Base-by-base conservation (phyloP, 345 rosid genomes). In the Lepidium didymum region DNA sequence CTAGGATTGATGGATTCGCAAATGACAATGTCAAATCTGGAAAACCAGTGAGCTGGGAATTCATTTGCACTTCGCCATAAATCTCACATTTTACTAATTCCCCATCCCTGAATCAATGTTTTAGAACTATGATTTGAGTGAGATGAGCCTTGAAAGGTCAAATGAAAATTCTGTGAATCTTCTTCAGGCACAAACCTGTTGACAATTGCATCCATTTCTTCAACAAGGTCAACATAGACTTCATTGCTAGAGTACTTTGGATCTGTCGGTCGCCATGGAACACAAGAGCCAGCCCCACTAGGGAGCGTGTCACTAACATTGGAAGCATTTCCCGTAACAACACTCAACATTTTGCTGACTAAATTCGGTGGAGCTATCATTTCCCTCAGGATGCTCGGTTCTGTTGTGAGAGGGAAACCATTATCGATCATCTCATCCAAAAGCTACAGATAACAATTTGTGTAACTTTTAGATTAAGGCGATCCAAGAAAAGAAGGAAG, bases 391-490 rank as follows among this genome's bases (percentile, higher is more conserved):
- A 91, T 87, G 72, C 86, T 91, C 21, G 88, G 90, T 80, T 94
- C 99, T 47, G 97, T 91, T 15, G 97, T 89, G 65, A 94, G 91
- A 31, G 99, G 99, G 81, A 86, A 91, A 65, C 97, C 97, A 72
- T 94, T 94, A 75, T 89, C 96, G 73, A 94, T 91, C 99, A 94
- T 94, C 89, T 94, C 97, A 75, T 94, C 97, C 78, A 90, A 68
- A 62, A 90, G 94, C 97, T 93, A 89, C 85, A 82, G 74, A 34
- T 52, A 52, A 46, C 25, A 70, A 42, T 9, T 37, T 56, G 38
- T 21, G 10, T 14, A 16, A 43, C 25, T 38, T 46, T 14, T 73
- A 69, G 54, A 51, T 60, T 23, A 70, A 69, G 34, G 10, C 25
- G 14, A 61, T 42, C 19, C 23, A 19, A 44, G 13, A 38, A 16